phyloP scores from a whole-genome alignment of 495 filamentous ascomycete species.

The Parachaetomium inaequale region DNA sequence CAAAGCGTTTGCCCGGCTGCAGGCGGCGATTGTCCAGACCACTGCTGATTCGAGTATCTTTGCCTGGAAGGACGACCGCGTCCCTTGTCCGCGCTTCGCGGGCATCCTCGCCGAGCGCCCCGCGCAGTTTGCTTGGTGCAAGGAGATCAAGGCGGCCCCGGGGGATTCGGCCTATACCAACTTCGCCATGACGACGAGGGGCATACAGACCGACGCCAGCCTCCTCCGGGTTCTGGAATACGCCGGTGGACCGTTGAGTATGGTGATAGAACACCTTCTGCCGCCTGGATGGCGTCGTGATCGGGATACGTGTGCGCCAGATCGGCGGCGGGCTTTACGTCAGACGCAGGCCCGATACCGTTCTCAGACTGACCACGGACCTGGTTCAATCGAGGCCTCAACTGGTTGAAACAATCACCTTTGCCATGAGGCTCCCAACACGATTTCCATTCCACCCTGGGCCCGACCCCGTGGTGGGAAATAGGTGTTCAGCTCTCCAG shows the following conservation, averaged over 20 bases:
- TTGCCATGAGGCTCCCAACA: neutral
- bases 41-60: slow-evolving; percentile 33
- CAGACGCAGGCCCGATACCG: neutral
- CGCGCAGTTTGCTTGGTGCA: neutral
- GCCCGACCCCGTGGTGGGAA: neutral
- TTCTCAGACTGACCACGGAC: neutral
- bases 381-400: too few species aligned
- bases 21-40: slow-evolving; percentile 25
- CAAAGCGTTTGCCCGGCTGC: slow-evolving; percentile 26
- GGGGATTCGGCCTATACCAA: slow-evolving; percentile 3
- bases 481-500: neutral
- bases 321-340: neutral
- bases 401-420: neutral
- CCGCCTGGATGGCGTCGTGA: neutral
- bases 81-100: neutral
- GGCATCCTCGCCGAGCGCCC: slow-evolving; percentile 4
- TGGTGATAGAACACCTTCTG: neutral
- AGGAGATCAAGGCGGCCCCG: neutral
- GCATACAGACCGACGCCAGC: slow-evolving; percentile 3
- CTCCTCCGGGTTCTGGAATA: neutral
- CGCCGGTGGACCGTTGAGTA: neutral
- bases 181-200: slow-evolving; percentile 3
- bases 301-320: neutral
- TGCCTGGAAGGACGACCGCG: slow-evolving; percentile 24
- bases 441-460: neutral